Evolutionary conservation across 495 filamentous ascomycete species (phyloP).

Genomic region (Trichoderma reesei): DNA sequence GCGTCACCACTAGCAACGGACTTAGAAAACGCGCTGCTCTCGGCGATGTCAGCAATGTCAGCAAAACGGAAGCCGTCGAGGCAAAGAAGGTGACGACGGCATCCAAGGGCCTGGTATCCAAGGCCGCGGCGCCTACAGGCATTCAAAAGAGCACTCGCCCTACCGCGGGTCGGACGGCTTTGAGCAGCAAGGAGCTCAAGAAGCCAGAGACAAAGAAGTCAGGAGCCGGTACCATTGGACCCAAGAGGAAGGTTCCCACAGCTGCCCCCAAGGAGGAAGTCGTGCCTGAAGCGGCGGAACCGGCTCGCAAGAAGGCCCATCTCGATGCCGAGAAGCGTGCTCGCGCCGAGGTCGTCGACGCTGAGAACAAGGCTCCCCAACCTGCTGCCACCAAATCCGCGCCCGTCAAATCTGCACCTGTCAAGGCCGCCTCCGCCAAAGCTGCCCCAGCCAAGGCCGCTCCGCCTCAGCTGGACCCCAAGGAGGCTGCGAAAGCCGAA

Average conservation of each 20-base stretch:
- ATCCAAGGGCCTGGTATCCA: conserved; percentile 44
- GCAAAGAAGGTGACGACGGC: conserved; percentile 63
- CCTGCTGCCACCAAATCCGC: conserved; percentile 17
- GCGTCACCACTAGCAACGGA: conserved; percentile 38
- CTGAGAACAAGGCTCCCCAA: conserved; percentile 30
- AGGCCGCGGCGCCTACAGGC: conserved; percentile 63
- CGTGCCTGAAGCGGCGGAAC: conserved; percentile 44
- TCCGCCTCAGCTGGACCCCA: conserved; percentile 18
- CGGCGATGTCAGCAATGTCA: conserved; percentile 91
- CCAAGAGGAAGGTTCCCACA: conserved; percentile 48
- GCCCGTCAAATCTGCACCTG: conserved; percentile 20
- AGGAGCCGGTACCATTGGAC: conserved; percentile 55
- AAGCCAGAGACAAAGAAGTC: conserved; percentile 68
- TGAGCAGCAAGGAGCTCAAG: conserved; percentile 56
- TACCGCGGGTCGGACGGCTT: conserved; percentile 42
- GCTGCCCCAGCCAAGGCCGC: too few species aligned
- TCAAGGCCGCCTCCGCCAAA: conserved; percentile 11
- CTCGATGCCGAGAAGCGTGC: conserved; percentile 23
- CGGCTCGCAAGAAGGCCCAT: conserved; percentile 41
- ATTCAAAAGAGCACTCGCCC: conserved; percentile 52
- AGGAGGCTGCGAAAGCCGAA: conserved; percentile 17
- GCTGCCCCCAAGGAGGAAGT: conserved; percentile 51
- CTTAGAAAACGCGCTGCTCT: conserved; percentile 66
- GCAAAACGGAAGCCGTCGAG: conserved; percentile 59
- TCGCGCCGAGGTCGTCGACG: conserved; percentile 32